Base-by-base conservation (phyloP, 768 basidiomycete species). In the Mycena alexandri region DNA sequence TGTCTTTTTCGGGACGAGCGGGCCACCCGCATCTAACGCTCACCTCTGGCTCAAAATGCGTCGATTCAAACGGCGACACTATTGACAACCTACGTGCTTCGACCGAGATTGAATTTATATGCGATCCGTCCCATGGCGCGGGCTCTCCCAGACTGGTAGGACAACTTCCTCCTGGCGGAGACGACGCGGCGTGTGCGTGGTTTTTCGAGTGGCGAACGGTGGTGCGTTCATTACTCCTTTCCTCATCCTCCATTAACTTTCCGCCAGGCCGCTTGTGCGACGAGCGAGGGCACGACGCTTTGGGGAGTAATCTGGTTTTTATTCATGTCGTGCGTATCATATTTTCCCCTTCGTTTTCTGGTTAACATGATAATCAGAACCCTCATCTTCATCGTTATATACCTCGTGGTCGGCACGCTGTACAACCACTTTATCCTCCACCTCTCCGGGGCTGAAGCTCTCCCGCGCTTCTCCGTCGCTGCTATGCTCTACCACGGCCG, bases 151-250 rank as follows among this genome's bases (percentile, higher is more conserved):
- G 38, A 14, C 38, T 38, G 3, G 38, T 38, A 38, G 38, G 5
- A 38, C 38, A 38, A 14, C 38, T 38, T 10, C 38, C 38, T 6
- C 87, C 88, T 2, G 65, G 34, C 44, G 29, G 48, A 11, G 48
- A 61, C 38, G 53, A 54, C 8, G 46, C 19, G 13, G 55, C 63
- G n/a, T 96, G 95, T 76, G 86, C 89, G 14, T 95, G 90, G 75
- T 86, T 92, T 64, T 79, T 96, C 43, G 93, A 96, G 80, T 96
- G 95, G 95, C 82, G 85, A 61, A 95, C 92, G 6, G 89, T 88
- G 71, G 94, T 95, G 70, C 73, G 87, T 77, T 17, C 8, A 38
- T 33, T 24, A 33, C 81, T 83, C 11, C 83, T 89, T 65, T 79
- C 38, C 14, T 38, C 38, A 38, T 38, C 38, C 38, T 38, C 10